Evolutionary conservation across 208 protist species (phyloP), one percentile per base, ranked within the genome.

Genomic region (Trypanosoma cruzi): DNA sequence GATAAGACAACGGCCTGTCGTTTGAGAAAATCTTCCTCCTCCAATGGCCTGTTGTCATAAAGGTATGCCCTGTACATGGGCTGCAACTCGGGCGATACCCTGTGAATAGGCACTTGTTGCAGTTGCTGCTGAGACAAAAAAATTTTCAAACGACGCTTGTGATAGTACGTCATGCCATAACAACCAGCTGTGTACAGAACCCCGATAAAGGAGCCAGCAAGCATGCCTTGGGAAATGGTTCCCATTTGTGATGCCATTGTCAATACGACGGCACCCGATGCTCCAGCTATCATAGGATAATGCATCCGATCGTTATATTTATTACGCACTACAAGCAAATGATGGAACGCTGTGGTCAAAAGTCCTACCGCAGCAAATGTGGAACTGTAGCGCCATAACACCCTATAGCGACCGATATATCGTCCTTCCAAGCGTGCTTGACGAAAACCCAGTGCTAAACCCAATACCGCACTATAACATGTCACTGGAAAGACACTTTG

Each of bases 341-440:
- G 85, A 60, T 96, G 90, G 20, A 94, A 79, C 16, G 72, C 85
- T 10, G 85, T 86, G 18, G 86, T 91, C 13, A 91, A 65, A 5
- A 93, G 73, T 4, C 88, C 90, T 1, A 94, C 80, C 14, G 79
- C 79, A 14, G 81, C 86, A 61, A 91, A 88, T 28, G 85, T 93
- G 11, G 87, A 89, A 34, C 86, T 86, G 81, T 93, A 94, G 32
- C 88, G 84, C 84, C 84, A 92, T 73, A 92, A 75, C 20, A 96
- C 75, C 16, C 70, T 79, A 66, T 86, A 87, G 14, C 90, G 90
- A 11, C 88, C 86, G 64, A 94, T 69, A 62, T 96, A 93, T 24
- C 90, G 88, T 0, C 84, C 86, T 57, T 94, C 86, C 29, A 84
- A 68, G 40, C 86, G 85, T 4, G 86, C 86, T 59, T 93, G 84